Percentiles rank a stretch among this genome's conserved stretches.
Evolutionary conservation across 768 basidiomycete genomes (phyloP).

Genomic region (Suillus placidus): DNA sequence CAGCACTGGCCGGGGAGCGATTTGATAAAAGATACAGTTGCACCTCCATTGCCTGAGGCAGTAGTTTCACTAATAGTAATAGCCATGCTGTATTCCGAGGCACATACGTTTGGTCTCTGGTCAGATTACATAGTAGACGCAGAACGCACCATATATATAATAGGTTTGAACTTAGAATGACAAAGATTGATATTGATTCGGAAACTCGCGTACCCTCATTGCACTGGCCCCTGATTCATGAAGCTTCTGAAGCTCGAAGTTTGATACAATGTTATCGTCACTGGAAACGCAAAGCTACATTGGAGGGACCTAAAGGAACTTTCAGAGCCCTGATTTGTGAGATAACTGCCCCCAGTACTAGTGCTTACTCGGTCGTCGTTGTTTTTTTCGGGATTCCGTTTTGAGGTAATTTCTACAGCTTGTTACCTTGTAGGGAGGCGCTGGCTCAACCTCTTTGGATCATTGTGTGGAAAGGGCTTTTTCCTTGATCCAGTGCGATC

Average conservation of each 20-base stretch:
- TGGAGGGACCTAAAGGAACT: neutral
- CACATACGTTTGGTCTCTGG: too few relatives aligned
- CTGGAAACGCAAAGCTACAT: neutral
- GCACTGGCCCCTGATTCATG: too few relatives aligned
- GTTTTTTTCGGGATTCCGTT: too few relatives aligned
- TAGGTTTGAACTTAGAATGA: too few relatives aligned
- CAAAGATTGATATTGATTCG: too few relatives aligned
- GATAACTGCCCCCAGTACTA: neutral
- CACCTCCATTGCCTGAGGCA: neutral
- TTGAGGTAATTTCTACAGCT: too few relatives aligned
- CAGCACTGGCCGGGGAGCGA: neutral
- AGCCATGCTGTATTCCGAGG: too few relatives aligned
- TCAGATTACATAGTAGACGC: neutral
- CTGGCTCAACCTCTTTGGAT: neutral
- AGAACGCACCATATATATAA: neutral
- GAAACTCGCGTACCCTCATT: too few relatives aligned
- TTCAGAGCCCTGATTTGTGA: too few relatives aligned
- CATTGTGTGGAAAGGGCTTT: neutral
- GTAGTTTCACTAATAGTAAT: too few relatives aligned
- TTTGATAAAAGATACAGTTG: neutral
- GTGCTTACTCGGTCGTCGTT: neutral
- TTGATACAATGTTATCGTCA: too few relatives aligned
- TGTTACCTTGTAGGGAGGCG: too few relatives aligned
- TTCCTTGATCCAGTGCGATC: neutral
- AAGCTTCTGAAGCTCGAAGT: neutral